Evolutionary conservation across 495 filamentous ascomycete genomes (phyloP).

Genomic region (Penicillium robsamsonii): DNA sequence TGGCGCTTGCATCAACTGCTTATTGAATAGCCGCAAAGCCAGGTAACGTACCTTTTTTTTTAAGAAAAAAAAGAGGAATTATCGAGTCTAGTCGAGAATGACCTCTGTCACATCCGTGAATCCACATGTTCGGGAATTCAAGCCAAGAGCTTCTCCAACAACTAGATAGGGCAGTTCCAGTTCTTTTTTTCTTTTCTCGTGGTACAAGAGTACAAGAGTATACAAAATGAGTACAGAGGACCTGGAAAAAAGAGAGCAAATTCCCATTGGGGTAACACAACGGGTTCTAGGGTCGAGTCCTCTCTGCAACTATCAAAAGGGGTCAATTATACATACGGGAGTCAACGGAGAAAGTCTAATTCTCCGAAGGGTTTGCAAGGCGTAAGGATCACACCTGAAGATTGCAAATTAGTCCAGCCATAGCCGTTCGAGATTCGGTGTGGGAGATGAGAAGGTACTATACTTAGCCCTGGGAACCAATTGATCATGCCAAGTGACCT

Average conservation of each 20-base stretch:
- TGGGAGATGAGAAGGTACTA: neutral
- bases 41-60: too few relatives aligned
- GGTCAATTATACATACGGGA: neutral
- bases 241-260: too few relatives aligned
- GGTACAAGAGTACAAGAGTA: neutral
- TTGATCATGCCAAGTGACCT: neutral
- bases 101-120: conserved; percentile 11
- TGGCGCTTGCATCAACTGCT: conserved; percentile 7
- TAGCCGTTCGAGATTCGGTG: neutral
- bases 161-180: conserved; percentile 10
- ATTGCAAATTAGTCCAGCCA: conserved; percentile 10
- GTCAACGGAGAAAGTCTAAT: neutral
- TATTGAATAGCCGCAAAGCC: conserved; percentile 12
- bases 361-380: neutral
- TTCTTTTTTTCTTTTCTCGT: neutral
- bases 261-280: neutral
- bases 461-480: neutral
- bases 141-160: conserved; percentile 3
- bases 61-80: too few relatives aligned
- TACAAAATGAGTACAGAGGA: neutral
- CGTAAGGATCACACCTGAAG: conserved; percentile 6
- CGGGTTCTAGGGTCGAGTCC: neutral
- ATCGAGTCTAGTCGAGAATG: neutral
- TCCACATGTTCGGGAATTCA: neutral
- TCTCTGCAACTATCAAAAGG: neutral